A percentile compares a stretch with the other conserved stretches of the same genome.
Conservation (phyloP, 345 rosid genomes). For the Bretschneidera sinensis region DNA sequence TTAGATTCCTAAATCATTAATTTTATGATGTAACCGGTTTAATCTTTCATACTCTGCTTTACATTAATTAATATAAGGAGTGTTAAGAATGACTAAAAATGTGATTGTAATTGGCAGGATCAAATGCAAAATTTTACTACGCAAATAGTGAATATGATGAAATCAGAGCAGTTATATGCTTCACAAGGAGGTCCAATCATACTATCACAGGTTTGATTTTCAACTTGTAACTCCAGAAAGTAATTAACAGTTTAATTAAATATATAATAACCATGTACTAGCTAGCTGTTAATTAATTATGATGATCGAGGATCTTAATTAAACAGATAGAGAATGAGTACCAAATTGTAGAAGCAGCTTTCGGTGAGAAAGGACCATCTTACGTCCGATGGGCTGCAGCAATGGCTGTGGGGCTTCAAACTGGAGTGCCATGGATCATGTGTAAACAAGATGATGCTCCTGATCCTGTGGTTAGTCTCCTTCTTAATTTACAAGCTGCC, state of each 20-base stretch:
- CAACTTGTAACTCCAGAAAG: too few relatives aligned
- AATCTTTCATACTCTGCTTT: too few relatives aligned
- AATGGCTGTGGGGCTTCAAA: slow-evolving; percentile 54
- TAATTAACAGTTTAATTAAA: too few relatives aligned
- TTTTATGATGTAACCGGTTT: too few relatives aligned
- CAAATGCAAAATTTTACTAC: slow-evolving; percentile 44
- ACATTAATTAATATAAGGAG: too few relatives aligned
- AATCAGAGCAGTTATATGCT: slow-evolving; percentile 46
- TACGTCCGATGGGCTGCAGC: slow-evolving; percentile 72
- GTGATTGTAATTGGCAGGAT: slow-evolving; percentile 22
- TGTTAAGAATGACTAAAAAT: not conserved
- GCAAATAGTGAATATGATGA: slow-evolving; percentile 47
- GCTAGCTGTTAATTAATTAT: too few relatives aligned
- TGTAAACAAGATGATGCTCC: slow-evolving; percentile 86
- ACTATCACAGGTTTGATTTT: slow-evolving; percentile 51
- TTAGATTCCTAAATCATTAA: too few relatives aligned
- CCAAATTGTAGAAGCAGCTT: slow-evolving; percentile 45
- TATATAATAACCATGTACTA: too few relatives aligned
- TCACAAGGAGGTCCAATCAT: slow-evolving; percentile 79
- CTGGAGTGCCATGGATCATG: slow-evolving; percentile 89
- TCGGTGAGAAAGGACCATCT: slow-evolving; percentile 33
- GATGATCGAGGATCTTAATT: not conserved
- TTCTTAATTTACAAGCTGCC: too few relatives aligned
- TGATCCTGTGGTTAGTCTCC: slow-evolving; percentile 48
- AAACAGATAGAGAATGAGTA: slow-evolving; percentile 81